phyloP scores from a whole-genome alignment of 495 filamentous ascomycete genomes.

The Xylaria flabelliformis region DNA sequence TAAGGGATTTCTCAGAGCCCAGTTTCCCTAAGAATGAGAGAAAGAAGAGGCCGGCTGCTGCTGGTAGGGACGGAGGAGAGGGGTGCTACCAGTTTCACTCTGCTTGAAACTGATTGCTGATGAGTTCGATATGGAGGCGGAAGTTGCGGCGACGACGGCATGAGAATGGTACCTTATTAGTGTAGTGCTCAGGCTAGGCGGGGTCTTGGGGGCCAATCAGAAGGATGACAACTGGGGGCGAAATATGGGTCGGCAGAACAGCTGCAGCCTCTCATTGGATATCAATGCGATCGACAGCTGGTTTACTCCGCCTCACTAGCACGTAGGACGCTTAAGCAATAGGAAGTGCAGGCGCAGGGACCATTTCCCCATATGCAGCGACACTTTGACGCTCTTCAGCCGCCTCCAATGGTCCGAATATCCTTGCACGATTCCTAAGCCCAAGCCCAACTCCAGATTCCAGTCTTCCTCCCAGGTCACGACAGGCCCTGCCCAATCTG shows the following conservation, averaged over 20 bases:
- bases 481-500: conserved; percentile 28
- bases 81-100: conserved; percentile 9
- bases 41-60: not conserved
- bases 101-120: conserved; percentile 10
- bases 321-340: conserved; percentile 17
- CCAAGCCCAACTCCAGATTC: not conserved
- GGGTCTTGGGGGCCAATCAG: not conserved
- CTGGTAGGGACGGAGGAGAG: not conserved
- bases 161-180: conserved; percentile 17
- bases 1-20: not conserved
- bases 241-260: conserved; percentile 5
- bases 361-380: conserved; percentile 19
- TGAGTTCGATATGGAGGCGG: conserved; percentile 21
- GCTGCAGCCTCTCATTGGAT: conserved; percentile 3
- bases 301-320: conserved; percentile 29
- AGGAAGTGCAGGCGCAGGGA: conserved; percentile 20
- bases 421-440: conserved; percentile 16
- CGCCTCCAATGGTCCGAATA: conserved; percentile 28
- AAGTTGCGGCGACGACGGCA: conserved; percentile 25
- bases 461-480: not conserved
- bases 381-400: conserved; percentile 27
- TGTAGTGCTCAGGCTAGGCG: conserved; percentile 8
- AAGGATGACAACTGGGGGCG: not conserved
- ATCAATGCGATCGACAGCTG: conserved; percentile 19
- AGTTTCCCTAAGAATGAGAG: not conserved